Conservation (phyloP, 1,284 basidiomycete genomes). For the Tremellales sp. region DNA sequence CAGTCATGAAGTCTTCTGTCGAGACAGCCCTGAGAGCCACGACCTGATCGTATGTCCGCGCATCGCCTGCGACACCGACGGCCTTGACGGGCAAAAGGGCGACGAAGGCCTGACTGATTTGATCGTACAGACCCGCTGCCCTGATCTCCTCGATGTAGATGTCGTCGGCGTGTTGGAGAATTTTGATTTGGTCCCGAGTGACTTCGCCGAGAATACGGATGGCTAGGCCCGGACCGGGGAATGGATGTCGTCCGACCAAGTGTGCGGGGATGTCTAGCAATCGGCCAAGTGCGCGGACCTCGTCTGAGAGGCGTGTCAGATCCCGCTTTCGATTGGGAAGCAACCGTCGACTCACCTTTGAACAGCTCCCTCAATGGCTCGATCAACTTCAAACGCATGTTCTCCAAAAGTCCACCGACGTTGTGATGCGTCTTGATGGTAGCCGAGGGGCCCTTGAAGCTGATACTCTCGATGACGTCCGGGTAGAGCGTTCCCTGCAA, state of each 20-base stretch:
- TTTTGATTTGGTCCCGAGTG: conserved; percentile 84
- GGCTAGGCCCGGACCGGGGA: conserved; percentile 98
- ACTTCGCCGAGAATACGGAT: conserved; percentile 97
- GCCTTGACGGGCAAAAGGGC: conserved; percentile 95
- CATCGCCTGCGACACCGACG: conserved; percentile 97
- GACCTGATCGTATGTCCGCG: conserved; percentile 95
- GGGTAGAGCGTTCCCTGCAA: conserved; percentile 99
- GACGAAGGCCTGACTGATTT: conserved; percentile 96
- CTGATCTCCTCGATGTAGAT: conserved; percentile 99
- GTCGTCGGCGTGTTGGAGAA: conserved; percentile 89
- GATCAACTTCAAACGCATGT: conserved; percentile 99
- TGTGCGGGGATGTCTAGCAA: conserved; percentile 87
- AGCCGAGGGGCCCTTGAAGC: conserved; percentile 98
- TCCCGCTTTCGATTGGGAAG: not conserved
- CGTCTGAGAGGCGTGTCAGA: conserved; percentile 65
- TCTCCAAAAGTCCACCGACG: conserved; percentile 89
- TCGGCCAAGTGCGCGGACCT: conserved; percentile 89
- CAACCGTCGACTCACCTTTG: conserved; percentile 64
- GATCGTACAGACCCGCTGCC: conserved; percentile 83
- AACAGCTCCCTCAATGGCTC: conserved; percentile 97
- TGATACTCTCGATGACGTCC: conserved; percentile 98
- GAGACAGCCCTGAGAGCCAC: conserved; percentile 86
- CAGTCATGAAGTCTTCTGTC: conserved; percentile 96
- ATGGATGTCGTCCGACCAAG: conserved; percentile 95
- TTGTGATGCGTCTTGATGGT: conserved; percentile 99